Conservation (phyloP, 805 yeast species). For the Yarrowia divulgata region DNA sequence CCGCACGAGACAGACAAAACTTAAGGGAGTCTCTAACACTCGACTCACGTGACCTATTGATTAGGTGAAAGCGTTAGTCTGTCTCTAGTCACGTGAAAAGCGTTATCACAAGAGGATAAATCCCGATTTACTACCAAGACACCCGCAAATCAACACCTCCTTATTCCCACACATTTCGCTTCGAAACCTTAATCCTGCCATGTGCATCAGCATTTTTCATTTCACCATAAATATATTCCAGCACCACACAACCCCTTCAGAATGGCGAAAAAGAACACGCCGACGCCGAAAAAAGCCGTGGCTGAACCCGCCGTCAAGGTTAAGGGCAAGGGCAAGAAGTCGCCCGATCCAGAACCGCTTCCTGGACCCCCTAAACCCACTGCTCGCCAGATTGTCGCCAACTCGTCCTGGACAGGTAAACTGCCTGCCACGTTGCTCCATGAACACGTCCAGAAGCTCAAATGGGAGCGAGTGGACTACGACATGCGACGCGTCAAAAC, state of each 20-base stretch:
- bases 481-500: slow-evolving; percentile 63
- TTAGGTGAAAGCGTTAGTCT: too few relatives aligned
- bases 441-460: slow-evolving; percentile 84
- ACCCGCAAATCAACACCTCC: too few relatives aligned
- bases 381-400: slow-evolving; percentile 56
- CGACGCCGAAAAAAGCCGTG: slow-evolving; percentile 27
- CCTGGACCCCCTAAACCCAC: slow-evolving; percentile 29
- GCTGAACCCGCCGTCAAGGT: neutral
- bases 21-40: too few relatives aligned
- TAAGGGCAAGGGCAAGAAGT: slow-evolving; percentile 22
- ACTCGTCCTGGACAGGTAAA: slow-evolving; percentile 93
- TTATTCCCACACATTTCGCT: too few relatives aligned
- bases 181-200: neutral
- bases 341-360: neutral
- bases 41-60: too few relatives aligned
- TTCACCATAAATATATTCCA: neutral
- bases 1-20: too few relatives aligned
- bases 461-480: slow-evolving; percentile 87
- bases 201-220: neutral
- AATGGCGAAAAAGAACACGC: slow-evolving; percentile 20
- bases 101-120: neutral
- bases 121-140: too few relatives aligned
- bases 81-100: neutral
- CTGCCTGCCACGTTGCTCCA: slow-evolving; percentile 84
- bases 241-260: neutral